phyloP scores from a whole-genome alignment of 768 basidiomycete species.

The Russula griseocarnosa region DNA sequence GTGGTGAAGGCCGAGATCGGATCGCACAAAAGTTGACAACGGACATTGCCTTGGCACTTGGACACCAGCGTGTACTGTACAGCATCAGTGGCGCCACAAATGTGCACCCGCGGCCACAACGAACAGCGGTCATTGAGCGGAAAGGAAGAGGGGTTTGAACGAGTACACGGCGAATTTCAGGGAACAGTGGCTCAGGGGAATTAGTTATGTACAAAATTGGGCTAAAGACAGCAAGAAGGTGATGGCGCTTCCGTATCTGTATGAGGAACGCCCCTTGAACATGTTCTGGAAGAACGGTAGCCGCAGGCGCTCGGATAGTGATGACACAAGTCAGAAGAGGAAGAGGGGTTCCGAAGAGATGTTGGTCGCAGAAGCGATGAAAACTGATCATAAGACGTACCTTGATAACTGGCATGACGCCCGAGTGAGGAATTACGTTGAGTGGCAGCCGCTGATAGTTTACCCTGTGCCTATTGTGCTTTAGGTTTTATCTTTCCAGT shows the following conservation, averaged over 20 bases:
- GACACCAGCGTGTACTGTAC: neutral
- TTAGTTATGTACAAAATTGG: neutral
- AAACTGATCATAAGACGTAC: constrained; percentile 5
- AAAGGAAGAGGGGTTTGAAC: neutral
- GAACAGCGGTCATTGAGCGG: constrained; percentile 14
- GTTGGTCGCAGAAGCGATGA: neutral
- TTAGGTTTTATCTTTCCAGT: neutral
- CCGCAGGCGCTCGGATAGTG: neutral
- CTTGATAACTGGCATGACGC: constrained; percentile 12
- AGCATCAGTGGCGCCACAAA: neutral
- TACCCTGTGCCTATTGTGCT: neutral
- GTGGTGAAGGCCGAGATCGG: neutral
- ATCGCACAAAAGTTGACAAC: constrained; percentile 12
- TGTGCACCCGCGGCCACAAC: constrained; percentile 5
- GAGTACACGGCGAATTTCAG: constrained; percentile 1
- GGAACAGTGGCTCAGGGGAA: constrained; percentile 2
- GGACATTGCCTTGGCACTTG: constrained; percentile 2
- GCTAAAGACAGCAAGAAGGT: neutral
- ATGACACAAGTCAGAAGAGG: constrained; percentile 8
- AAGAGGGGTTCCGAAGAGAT: constrained; percentile 3
- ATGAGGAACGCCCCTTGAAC: constrained; percentile 6
- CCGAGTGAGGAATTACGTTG: constrained; percentile 16
- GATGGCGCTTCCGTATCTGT: neutral
- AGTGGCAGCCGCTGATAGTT: neutral
- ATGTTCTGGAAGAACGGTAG: constrained; percentile 3